Base-by-base conservation (phyloP, 176 grass and related monocot species). In the Oryza punctata region DNA sequence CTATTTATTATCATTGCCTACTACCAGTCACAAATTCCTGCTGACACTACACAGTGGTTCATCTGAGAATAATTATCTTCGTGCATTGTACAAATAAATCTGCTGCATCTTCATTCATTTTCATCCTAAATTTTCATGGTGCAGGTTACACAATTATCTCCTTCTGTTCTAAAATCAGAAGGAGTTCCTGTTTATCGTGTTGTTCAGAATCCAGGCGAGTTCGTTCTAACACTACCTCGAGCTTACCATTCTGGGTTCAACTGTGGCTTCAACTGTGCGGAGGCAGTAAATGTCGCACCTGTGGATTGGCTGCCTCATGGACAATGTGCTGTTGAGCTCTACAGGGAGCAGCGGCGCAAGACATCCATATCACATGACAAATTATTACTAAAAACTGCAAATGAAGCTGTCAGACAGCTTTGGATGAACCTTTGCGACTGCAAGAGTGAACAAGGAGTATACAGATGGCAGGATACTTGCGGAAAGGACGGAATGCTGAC, bases 211-310 rank as follows among this genome's bases (percentile, higher is more conserved):
- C 35, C 93, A 19, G 91, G 96, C 7, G 89, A 98, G 60, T 98
- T 98, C 45, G 77, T 98, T 82, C 89, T 98, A 63, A 98, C 96
- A 60, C 91, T 98, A 70, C 96, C 96, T 0, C 75, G 93, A 43
- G 96, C 96, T 66, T 98, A 98, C 85, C 96, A 98, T 80, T 79
- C 87, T 78, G 96, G 96, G 14, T 98, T 98, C 87, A 98, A 95
- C 69, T 98, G 89, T 70, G 96, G 96, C 28, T 98, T 98, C 91
- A 98, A 98, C 78, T 98, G 96, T 85, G 96, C 96, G 0, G 96
- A 98, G 80, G 96, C 96, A 14, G 96, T 98, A 82, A 98, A 98
- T 84, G 83, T 98, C 5, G 89, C 96, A 77, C 96, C 93, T 67
- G 80, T 91, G 60, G 96, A 98, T 75, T 98, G 96, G 96, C 63